Base-by-base conservation (phyloP, 495 filamentous ascomycete species). In the Penicillium cosmopolitanum region DNA sequence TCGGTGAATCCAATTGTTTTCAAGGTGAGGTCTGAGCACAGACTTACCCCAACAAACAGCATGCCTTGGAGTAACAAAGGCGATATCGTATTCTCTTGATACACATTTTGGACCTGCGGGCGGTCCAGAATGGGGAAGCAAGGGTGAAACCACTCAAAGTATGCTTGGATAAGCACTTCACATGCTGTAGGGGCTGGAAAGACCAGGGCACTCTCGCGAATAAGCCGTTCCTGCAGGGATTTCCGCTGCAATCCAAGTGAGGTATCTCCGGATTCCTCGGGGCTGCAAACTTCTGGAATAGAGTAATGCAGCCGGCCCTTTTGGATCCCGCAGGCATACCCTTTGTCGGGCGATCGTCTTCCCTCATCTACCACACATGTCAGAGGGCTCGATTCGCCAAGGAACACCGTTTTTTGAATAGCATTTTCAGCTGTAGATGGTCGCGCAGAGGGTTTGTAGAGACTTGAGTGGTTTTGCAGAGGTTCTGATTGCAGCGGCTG, bases 101-200 rank as follows among this genome's bases (percentile, higher is more conserved):
- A 75, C 4, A 62, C 59, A 16, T 59, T 60, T 51, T 66, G 65
- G 11, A 77, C 60, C 0, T 60, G 56, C 4, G 53, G 51, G 0
- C 73, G 68, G 51, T 80, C 73, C 5, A 80, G 47, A 33, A 79
- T 70, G 0, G 75, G 77, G 34, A 79, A 80, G 34, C 75, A 77
- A 4, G 77, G 77, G 54, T 80, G 76, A 38, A 80, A 75, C 76
- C 77, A 79, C 33, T 72, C 68, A 53, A 80, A 80, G 51, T 77
- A 80, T 16, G 76, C 76, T 16, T 68, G 57, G 3, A 80, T 53
- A 13, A 77, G 65, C 4, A 61, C 58, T 11, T 73, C 66, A 50
- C 70, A 71, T 0, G 75, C 66, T 0, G 66, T 55, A 1, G 63
- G 58, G 19, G 72, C 66, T 0, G 76, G 76, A 46, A 73, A 80